phyloP scores from a whole-genome alignment of 2,329 filamentous ascomycete genomes.

The Penicillium sp. region DNA sequence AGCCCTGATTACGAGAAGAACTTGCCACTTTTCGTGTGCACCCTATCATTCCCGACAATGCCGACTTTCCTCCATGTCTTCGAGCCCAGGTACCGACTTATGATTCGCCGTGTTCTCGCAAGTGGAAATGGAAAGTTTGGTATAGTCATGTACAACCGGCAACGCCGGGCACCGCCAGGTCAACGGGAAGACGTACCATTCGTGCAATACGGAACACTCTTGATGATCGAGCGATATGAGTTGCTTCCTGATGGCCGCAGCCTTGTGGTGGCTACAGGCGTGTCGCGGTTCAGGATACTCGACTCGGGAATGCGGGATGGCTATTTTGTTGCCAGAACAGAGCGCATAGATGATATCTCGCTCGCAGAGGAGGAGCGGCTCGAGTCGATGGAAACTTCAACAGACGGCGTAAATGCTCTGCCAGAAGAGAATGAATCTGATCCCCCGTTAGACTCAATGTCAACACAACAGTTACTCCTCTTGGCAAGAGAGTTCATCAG shows the following conservation, averaged over 20 bases:
- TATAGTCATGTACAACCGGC: slow-evolving; percentile 71
- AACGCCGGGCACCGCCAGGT: slow-evolving; percentile 51
- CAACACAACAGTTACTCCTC: slow-evolving; percentile 68
- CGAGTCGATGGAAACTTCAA: slow-evolving; percentile 65
- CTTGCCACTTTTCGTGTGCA: slow-evolving; percentile 76
- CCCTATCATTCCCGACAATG: slow-evolving; percentile 75
- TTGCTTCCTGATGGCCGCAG: slow-evolving; percentile 76
- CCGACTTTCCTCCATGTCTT: slow-evolving; percentile 88
- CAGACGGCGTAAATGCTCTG: slow-evolving; percentile 9
- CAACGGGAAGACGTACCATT: slow-evolving; percentile 56
- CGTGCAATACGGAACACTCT: slow-evolving; percentile 71
- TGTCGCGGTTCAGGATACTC: slow-evolving; percentile 72
- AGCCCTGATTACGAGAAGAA: slow-evolving; percentile 56
- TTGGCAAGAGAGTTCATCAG: slow-evolving; percentile 65
- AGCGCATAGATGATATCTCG: slow-evolving; percentile 77
- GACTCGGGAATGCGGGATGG: slow-evolving; percentile 65
- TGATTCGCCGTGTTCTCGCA: slow-evolving; percentile 76
- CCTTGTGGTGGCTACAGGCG: slow-evolving; percentile 71
- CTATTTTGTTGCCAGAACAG: slow-evolving; percentile 71
- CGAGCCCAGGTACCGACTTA: slow-evolving; percentile 85
- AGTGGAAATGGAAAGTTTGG: slow-evolving; percentile 71
- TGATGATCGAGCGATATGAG: slow-evolving; percentile 72
- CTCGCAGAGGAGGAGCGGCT: slow-evolving; percentile 74
- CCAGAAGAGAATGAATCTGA: slow-evolving; percentile 20
- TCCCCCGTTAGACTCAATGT: slow-evolving; percentile 49